Base-by-base conservation (phyloP, 164 flowering plant species). In the Annona cherimola region DNA sequence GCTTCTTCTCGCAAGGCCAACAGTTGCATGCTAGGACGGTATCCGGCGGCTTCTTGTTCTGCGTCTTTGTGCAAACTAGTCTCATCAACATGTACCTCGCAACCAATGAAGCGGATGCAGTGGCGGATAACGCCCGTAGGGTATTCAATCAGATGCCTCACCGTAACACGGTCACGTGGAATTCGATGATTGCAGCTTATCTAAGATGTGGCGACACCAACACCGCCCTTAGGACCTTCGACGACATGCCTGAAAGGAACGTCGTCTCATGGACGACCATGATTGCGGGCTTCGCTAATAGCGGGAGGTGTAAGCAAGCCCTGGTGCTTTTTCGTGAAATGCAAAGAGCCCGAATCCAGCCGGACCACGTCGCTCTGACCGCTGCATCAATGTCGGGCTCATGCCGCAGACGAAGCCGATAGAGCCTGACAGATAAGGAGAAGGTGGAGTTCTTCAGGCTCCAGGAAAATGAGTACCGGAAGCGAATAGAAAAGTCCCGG, bases 361-460 rank as follows among this genome's bases (percentile, higher is more conserved):
- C 79, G 40, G 89, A 91, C 59, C 87, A 84, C 61, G 91, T 83
- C 16, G 82, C 86, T 0, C 18, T 91, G 82, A 74, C 74, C 75
- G 87, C 76, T 95, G 98, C 69, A 95, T 95, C 73, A 95, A 95
- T 67, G 99, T 95, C 4, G 99, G 99, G 11, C 64, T 95, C 66
- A 79, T 95, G 93, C 79, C 79, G 44, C 96, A 87, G 80, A 76
- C 94, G 4, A 91, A 91, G 81, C 86, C 90, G 0, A 75, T 87
- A 4, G 90, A 87, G 75, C 71, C 88, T 89, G 94, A 89, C 96
- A 0, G 94, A 90, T 35, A 87, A 82, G 81, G 98, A 90, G 87
- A 84, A 83, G 76, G 0, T 86, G 67, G 92, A 90, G 76, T 89
- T 79, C 63, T 85, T 76, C 46, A 76, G 77, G 79, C 83, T 75